phyloP scores from a whole-genome alignment of 306 rosid genomes.

The Hippophae rhamnoides region DNA sequence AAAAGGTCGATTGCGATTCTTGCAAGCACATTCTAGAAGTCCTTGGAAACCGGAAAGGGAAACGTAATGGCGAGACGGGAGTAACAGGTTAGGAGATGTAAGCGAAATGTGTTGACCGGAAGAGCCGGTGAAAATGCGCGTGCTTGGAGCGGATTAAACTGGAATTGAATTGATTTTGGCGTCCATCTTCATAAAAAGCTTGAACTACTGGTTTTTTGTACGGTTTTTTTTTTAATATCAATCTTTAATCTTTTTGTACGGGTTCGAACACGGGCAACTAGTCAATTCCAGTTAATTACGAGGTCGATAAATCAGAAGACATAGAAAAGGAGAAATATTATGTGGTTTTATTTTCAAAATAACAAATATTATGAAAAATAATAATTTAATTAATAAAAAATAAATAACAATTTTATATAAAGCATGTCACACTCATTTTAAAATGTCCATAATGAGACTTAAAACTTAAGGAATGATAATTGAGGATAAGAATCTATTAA shows the following conservation, averaged over 20 bases:
- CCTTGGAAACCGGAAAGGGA: constrained; percentile 14
- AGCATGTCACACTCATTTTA: too few relatives aligned
- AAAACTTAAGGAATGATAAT: background rate
- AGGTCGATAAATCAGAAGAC: constrained; percentile 24
- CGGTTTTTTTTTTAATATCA: too few relatives aligned
- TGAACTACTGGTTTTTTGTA: background rate
- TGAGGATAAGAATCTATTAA: background rate
- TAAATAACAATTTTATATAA: too few relatives aligned
- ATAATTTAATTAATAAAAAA: too few relatives aligned
- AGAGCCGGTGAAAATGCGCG: constrained; percentile 14
- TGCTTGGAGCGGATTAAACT: constrained; percentile 15
- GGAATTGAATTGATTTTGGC: constrained; percentile 30
- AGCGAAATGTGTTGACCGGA: constrained; percentile 20
- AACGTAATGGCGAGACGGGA: constrained; percentile 15
- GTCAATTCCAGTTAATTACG: constrained; percentile 32
- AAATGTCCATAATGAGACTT: background rate
- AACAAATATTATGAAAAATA: background rate
- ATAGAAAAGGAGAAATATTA: background rate
- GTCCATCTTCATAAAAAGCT: constrained; percentile 31
- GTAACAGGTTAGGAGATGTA: constrained; percentile 28
- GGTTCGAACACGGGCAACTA: constrained; percentile 21
- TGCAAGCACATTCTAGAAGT: background rate
- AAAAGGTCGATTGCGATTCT: background rate
- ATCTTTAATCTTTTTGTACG: too few relatives aligned
- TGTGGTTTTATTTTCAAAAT: too few relatives aligned